Evolutionary conservation across 2,329 filamentous ascomycete genomes (phyloP).

Genomic region (Rutstroemia sp.): DNA sequence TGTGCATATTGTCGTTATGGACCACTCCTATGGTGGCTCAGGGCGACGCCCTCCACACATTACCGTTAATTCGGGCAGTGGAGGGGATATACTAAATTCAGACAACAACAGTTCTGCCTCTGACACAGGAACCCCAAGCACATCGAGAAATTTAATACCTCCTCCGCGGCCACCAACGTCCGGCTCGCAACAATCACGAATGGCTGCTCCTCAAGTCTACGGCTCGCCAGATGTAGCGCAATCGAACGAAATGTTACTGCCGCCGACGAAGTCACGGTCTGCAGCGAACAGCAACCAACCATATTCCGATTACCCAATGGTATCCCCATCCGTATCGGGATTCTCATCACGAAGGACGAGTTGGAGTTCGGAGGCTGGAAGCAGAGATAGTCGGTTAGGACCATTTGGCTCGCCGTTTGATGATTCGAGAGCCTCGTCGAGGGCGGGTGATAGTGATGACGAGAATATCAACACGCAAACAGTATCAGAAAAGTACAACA

Average conservation of each 20-base stretch:
- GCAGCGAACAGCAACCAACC: constrained; percentile 37
- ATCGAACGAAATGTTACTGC: constrained; percentile 43
- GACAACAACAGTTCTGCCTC: constrained; percentile 32
- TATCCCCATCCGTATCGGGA: constrained; percentile 36
- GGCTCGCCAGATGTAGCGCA: constrained; percentile 20
- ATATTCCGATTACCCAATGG: constrained; percentile 32
- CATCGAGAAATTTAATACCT: constrained; percentile 27
- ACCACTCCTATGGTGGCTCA: constrained; percentile 7
- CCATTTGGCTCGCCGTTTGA: constrained; percentile 32
- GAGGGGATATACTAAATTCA: constrained; percentile 37
- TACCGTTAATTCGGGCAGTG: constrained; percentile 52
- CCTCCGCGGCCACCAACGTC: constrained; percentile 11
- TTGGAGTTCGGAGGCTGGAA: constrained; percentile 53
- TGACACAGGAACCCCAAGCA: constrained; percentile 22
- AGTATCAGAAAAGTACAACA: constrained; percentile 67
- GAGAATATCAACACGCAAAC: constrained; percentile 63
- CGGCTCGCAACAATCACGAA: constrained; percentile 10
- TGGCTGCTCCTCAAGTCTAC: constrained; percentile 16
- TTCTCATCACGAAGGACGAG: constrained; percentile 55
- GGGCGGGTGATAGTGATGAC: constrained; percentile 48
- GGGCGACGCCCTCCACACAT: constrained; percentile 45
- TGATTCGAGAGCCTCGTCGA: constrained; percentile 27
- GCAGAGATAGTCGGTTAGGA: constrained; percentile 41
- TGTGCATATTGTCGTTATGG: not conserved
- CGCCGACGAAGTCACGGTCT: constrained; percentile 37